Evolutionary conservation across 2,329 filamentous ascomycete species (phyloP), one percentile per base, ranked within the genome.

Genomic region (Ophiostoma quercus): DNA sequence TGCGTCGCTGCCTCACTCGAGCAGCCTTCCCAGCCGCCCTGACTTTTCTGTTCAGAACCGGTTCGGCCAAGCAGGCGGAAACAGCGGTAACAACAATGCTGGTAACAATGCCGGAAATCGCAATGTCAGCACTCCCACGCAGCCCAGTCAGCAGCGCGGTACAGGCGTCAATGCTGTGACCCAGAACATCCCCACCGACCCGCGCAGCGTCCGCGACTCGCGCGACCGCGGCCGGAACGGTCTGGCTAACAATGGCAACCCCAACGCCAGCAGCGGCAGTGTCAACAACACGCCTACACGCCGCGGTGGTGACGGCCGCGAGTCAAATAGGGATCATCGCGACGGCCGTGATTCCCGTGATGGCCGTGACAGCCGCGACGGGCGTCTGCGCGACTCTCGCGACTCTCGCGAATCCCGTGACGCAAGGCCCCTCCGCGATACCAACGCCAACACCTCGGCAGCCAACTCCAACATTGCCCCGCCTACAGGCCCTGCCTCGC

Each of bases 331-430:
- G 66, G 80, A 81, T 32, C 29, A 65, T 1, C 74, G 76, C 32
- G 77, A 77, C 34, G 77, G 82, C 34, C 19, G 81, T 63, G 81
- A 84, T 11, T 70, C 75, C 25, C 60, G 32, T 16, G 29, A 63
- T 37, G 78, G 43, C 43, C 43, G 43, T 47, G 43, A 47, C 43
- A 47, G 43, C 0, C 74, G 76, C 25, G 77, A 77, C 32, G 77
- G 82, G 34, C 19, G 81, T 63, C 39, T 14, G 43, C 43, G 43
- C 19, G 43, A 47, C 43, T 47, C 43, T 47, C 43, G 43, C 12
- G 39, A 84, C 11, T 70, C 76, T 25, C 57, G 29, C 12, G 29
- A 63, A 7, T 78, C 70, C 4, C 79, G 80, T 63, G 79, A 83
- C 16, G 76, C 77, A 5, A 32, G 29, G 14, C 57, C 54, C 7